These are phyloP conservation scores for Boletus mariae DNA, from an alignment of 1,284 basidiomycete genomes.

Conservation along the genomic window DNA sequence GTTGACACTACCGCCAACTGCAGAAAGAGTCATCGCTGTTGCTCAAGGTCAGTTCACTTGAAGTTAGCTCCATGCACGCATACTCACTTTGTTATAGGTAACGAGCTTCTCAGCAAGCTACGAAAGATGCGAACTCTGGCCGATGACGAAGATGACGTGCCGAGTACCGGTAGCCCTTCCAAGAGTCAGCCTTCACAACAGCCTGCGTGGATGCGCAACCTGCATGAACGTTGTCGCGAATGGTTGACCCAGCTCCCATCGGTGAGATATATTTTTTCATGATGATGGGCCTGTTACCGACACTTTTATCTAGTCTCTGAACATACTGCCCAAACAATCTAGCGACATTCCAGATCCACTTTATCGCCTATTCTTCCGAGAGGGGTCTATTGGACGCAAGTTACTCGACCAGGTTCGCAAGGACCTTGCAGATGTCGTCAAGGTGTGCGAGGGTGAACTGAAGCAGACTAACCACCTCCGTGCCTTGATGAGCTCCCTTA, in stretches of 20 bases:
- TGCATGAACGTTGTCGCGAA: slow-evolving; percentile 76
- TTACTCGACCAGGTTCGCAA: slow-evolving; percentile 74
- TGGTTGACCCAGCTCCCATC: slow-evolving; percentile 77
- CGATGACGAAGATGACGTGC: slow-evolving; percentile 79
- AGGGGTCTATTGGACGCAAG: slow-evolving; percentile 75
- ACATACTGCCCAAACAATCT: slow-evolving; percentile 57
- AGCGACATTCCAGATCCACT: slow-evolving; percentile 79
- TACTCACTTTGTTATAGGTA: slow-evolving; percentile 49
- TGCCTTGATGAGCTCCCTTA: slow-evolving; percentile 80
- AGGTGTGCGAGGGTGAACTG: slow-evolving; percentile 80
- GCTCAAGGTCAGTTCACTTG: slow-evolving; percentile 67
- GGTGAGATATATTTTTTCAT: slow-evolving; percentile 41
- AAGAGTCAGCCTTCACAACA: slow-evolving; percentile 66
- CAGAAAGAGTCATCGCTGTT: slow-evolving; percentile 86
- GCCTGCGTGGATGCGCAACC: slow-evolving; percentile 89
- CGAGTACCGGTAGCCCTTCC: slow-evolving; percentile 46
- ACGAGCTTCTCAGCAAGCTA: slow-evolving; percentile 77
- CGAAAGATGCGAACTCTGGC: slow-evolving; percentile 89
- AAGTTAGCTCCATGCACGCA: background rate
- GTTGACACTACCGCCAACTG: slow-evolving; percentile 87
- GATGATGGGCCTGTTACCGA: slow-evolving; percentile 2
- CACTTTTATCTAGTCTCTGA: slow-evolving; percentile 49
- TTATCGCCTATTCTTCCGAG: slow-evolving; percentile 85
- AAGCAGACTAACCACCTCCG: slow-evolving; percentile 96
- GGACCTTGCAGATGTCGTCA: slow-evolving; percentile 78